Conservation (phyloP, 1,284 basidiomycete genomes). For the Pisolithus thermaeus region DNA sequence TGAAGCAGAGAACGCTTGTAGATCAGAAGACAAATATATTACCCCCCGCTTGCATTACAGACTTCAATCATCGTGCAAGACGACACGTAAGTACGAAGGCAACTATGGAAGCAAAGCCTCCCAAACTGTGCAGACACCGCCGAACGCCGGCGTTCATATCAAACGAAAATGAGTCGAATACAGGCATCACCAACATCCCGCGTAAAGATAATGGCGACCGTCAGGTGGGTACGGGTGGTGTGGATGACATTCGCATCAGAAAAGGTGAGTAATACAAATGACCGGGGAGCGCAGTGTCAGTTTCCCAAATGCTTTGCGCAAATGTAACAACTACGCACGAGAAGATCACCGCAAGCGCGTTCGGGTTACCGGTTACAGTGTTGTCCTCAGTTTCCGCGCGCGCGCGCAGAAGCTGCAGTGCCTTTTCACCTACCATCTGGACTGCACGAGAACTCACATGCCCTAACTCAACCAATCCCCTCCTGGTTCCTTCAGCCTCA, state of each 20-base stretch:
- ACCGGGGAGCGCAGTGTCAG: background rate
- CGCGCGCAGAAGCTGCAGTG: background rate
- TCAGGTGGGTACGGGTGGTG: too few relatives aligned
- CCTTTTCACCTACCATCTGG: background rate
- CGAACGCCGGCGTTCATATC: too few relatives aligned
- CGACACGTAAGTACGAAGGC: conserved; percentile 68
- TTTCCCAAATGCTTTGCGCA: background rate
- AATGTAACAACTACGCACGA: conserved; percentile 52
- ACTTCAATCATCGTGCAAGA: conserved; percentile 51
- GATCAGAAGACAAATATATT: too few relatives aligned
- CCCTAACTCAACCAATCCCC: conserved; percentile 14
- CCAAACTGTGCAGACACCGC: conserved; percentile 43
- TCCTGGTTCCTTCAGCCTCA: conserved; percentile 7
- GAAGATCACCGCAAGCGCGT: conserved; percentile 76
- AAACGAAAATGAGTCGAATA: background rate
- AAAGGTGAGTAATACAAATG: background rate
- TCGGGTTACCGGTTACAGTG: conserved; percentile 33
- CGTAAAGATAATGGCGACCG: too few relatives aligned
- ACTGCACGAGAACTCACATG: background rate
- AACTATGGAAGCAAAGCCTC: conserved; percentile 65
- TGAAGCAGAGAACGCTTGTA: too few relatives aligned
- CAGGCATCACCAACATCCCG: background rate
- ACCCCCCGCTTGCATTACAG: too few relatives aligned
- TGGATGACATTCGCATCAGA: conserved; percentile 65
- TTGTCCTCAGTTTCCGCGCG: conserved; percentile 6